Base-by-base conservation (phyloP, 2,329 filamentous ascomycete genomes). In the Alternaria metachromatica region DNA sequence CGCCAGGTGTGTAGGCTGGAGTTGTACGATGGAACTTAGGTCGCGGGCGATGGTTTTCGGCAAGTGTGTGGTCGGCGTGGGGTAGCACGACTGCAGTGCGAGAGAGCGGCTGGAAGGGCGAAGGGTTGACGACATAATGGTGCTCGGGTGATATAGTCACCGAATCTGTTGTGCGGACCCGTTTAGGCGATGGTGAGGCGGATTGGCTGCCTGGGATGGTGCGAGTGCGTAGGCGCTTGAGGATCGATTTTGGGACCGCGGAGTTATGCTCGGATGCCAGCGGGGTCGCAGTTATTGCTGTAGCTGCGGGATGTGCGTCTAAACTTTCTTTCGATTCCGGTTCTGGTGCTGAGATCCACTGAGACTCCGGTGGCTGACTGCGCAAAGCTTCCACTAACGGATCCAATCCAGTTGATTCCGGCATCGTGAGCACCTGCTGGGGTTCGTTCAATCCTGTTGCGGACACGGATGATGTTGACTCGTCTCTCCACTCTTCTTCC, bases 81-180 rank as follows among this genome's bases (percentile, higher is more conserved):
- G 57, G 54, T n/a, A 56, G 56, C 3, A 41, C n/a, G 1, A 56
- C 54, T 33, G 21, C 18, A 1, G 28, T 54, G n/a, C 37, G 20
- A 6, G 62, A 55, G 12, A 60, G 57, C 12, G 28, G 5, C 15
- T 48, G n/a, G 51, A 69, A 64, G 10, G 60, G 55, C 2, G 56
- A 61, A 1, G 64, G 60, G 23, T 69, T 60, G 50, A 33, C 48
- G 15, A 49, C 43, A 43, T 57, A 63, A 7, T 65, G 64, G 13
- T 54, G 25, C 11, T 62, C 50, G 13, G 68, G 45, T 8, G 64
- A 69, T 6, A 70, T 43, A 20, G 58, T 64, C 12, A 48, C 66
- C 10, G 26, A 58, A 18, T 61, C 45, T 33, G 60, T n/a, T 20
- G 57, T 53, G 25, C 62, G 63, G n/a, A 65, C 54, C 33, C 66